Evolutionary conservation across 1,284 basidiomycete species (phyloP).

Genomic region (Apiotrichum domesticum): DNA sequence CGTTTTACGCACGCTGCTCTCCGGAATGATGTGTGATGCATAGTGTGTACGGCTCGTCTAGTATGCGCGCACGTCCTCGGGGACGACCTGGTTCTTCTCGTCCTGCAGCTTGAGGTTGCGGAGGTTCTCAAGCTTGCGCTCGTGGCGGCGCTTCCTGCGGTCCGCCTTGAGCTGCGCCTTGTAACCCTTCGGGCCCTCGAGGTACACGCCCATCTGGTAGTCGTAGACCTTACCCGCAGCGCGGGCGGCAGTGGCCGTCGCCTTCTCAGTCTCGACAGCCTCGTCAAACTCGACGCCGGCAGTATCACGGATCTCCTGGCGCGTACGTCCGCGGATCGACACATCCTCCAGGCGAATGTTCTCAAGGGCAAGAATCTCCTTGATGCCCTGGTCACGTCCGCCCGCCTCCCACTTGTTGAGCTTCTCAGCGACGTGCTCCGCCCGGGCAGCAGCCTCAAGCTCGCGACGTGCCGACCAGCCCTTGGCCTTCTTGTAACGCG

Average conservation of each 20-base stretch:
- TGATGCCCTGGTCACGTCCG: conserved; percentile 37
- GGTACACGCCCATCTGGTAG: not conserved
- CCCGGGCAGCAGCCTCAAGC: conserved; percentile 22
- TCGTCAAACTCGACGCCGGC: conserved; percentile 31
- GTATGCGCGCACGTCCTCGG: conserved; percentile 8
- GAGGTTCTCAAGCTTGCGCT: conserved; percentile 12
- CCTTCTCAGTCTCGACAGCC: conserved; percentile 17
- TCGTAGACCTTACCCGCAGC: conserved; percentile 20
- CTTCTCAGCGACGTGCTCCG: conserved; percentile 12
- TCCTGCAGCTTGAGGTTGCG: conserved; percentile 14
- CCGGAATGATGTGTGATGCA: conserved; percentile 6
- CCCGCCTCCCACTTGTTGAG: conserved; percentile 35
- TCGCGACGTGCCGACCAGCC: conserved; percentile 32
- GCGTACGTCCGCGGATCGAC: conserved; percentile 30
- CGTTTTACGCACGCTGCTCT: not conserved
- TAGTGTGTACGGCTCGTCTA: not conserved
- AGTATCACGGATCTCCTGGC: conserved; percentile 39
- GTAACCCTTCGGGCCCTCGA: conserved; percentile 12
- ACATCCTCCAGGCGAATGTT: conserved; percentile 35
- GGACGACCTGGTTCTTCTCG: conserved; percentile 31
- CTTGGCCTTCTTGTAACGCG: conserved; percentile 32
- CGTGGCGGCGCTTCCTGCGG: conserved; percentile 13
- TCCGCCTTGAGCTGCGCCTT: conserved; percentile 1
- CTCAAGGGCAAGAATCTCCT: conserved; percentile 21
- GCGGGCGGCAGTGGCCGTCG: conserved; percentile 15